phyloP scores from a whole-genome alignment of 352 stramenopile species.

The Phytopythium aichiense region DNA sequence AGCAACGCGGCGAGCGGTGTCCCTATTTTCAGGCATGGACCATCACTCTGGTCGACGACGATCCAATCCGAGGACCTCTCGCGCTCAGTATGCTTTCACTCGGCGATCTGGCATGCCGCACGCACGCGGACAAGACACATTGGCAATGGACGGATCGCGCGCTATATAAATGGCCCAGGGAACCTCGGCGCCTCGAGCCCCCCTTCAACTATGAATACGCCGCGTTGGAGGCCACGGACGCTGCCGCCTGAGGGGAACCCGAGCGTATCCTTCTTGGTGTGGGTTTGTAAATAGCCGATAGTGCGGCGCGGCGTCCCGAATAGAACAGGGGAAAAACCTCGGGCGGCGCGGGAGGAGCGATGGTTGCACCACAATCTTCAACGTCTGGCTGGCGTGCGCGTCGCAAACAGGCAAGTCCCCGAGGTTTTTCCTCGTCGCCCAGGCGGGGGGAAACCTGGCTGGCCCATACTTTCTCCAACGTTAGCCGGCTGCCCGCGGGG shows the following conservation, averaged over 20 bases:
- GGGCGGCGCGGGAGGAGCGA: background rate
- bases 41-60: background rate
- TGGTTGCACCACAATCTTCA: constrained; percentile 10
- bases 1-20: constrained; percentile 15
- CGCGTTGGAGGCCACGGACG: background rate
- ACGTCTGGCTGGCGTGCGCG: constrained; percentile 1
- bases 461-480: constrained; percentile 3
- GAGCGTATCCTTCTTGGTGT: background rate
- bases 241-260: background rate
- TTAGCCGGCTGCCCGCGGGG: background rate
- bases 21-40: constrained; percentile 1
- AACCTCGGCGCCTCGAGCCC: too few species aligned
- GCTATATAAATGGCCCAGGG: background rate
- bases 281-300: constrained; percentile 12
- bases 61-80: background rate
- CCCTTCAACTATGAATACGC: background rate
- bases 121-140: background rate
- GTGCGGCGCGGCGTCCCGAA: background rate
- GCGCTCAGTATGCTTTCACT: background rate
- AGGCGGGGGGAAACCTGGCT: constrained; percentile 2
- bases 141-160: background rate
- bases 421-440: constrained; percentile 6
- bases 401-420: background rate
- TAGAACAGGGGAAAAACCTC: constrained; percentile 9
- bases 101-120: background rate